Percentiles rank a stretch among this genome's conserved stretches.
These are phyloP conservation scores for Allodekkera sacchari DNA, from an alignment of 805 yeast species.

Conservation along the genomic window DNA sequence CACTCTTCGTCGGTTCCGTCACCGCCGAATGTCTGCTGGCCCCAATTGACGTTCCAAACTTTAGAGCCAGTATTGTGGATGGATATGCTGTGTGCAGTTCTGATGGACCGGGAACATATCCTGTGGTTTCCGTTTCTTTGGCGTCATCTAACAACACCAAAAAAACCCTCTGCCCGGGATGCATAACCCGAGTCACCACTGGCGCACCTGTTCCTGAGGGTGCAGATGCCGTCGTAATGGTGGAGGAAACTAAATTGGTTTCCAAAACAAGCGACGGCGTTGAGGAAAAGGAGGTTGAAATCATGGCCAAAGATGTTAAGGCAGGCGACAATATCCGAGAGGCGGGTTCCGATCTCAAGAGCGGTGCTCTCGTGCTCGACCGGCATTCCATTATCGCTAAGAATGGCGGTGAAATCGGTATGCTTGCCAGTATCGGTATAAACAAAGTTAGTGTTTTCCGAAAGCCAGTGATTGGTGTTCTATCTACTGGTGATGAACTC, in stretches of 20 bases:
- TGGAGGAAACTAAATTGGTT: slow-evolving; percentile 39
- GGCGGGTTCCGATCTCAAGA: slow-evolving; percentile 38
- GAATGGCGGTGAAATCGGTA: slow-evolving; percentile 43
- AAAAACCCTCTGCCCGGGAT: slow-evolving; percentile 17
- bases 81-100: slow-evolving; percentile 42
- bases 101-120: slow-evolving; percentile 38
- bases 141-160: slow-evolving; percentile 26
- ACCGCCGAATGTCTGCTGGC: slow-evolving; percentile 35
- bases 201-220: slow-evolving; percentile 53
- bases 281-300: slow-evolving; percentile 34
- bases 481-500: slow-evolving; percentile 47
- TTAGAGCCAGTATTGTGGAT: slow-evolving; percentile 48
- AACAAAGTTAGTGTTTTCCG: slow-evolving; percentile 27
- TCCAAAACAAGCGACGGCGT: slow-evolving; percentile 27
- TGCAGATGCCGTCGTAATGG: slow-evolving; percentile 45
- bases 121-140: slow-evolving; percentile 33
- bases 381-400: slow-evolving; percentile 30
- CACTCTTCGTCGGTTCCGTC: slow-evolving; percentile 27
- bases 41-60: slow-evolving; percentile 34
- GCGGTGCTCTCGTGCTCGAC: slow-evolving; percentile 28
- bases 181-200: slow-evolving; percentile 41
- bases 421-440: slow-evolving; percentile 39
- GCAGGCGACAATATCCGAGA: slow-evolving; percentile 39
- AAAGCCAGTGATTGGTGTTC: slow-evolving; percentile 37
- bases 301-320: slow-evolving; percentile 31